A percentile compares a stretch with the other conserved stretches of the same genome.
phyloP scores from a whole-genome alignment of 164 flowering plant species.

The Kalanchoe fedtschenkoi region DNA sequence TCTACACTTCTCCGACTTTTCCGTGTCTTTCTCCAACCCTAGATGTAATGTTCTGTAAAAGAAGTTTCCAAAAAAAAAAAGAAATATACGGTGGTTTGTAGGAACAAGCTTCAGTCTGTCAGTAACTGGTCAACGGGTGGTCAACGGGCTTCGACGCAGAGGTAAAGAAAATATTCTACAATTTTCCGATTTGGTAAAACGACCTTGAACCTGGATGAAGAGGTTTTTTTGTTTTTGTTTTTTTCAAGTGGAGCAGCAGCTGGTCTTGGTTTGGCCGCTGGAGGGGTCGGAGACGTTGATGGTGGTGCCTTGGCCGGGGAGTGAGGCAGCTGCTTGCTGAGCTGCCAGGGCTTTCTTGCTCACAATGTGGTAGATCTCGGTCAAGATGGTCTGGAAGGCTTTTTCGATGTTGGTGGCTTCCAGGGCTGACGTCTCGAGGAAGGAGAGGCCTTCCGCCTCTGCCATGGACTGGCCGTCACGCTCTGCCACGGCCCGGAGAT shows the following conservation, averaged over 20 bases:
- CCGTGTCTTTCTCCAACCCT: too few relatives aligned
- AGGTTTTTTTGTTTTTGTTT: too few relatives aligned
- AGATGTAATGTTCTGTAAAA: not conserved
- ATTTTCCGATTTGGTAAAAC: too few relatives aligned
- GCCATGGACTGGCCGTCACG: conserved; percentile 9
- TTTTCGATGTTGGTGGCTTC: conserved; percentile 10
- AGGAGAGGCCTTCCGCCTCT: conserved; percentile 8
- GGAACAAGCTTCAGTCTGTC: too few relatives aligned
- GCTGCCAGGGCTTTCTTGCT: conserved; percentile 9
- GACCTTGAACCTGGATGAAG: too few relatives aligned
- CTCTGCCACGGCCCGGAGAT: conserved; percentile 6
- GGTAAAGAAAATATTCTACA: too few relatives aligned
- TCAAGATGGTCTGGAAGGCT: conserved; percentile 7
- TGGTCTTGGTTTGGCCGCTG: conserved; percentile 1
- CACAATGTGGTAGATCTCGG: conserved; percentile 6
- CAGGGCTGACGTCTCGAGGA: conserved; percentile 7
- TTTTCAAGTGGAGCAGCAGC: conserved; percentile 7
- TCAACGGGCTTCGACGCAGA: too few relatives aligned
- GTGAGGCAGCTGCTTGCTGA: conserved; percentile 9
- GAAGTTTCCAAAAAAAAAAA: not conserved
- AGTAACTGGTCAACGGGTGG: too few relatives aligned
- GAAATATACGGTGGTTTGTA: not conserved
- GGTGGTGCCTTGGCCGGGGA: conserved; percentile 8
- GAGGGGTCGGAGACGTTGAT: conserved; percentile 5
- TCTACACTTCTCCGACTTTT: too few relatives aligned